phyloP scores from a whole-genome alignment of 306 rosid species.

The Prunus davidiana region DNA sequence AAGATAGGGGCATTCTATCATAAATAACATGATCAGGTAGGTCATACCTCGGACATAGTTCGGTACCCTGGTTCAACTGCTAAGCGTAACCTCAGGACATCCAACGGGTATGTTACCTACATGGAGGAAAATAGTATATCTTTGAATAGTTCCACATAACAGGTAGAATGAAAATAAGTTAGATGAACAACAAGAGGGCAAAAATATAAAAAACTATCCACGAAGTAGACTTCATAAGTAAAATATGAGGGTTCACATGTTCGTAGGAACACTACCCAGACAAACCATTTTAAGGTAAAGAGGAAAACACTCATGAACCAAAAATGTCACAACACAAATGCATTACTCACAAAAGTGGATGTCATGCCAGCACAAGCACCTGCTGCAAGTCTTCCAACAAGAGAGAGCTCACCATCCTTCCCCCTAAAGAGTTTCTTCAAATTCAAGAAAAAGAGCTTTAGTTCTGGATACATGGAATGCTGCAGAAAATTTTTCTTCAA shows the following conservation, averaged over 20 bases:
- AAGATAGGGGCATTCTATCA: slow-evolving; percentile 5
- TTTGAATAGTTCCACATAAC: not conserved
- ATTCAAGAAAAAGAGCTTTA: slow-evolving; percentile 27
- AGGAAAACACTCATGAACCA: not conserved
- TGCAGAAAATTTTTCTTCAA: slow-evolving; percentile 16
- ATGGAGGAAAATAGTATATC: slow-evolving; percentile 14
- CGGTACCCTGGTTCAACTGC: slow-evolving; percentile 94
- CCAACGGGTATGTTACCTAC: slow-evolving; percentile 85
- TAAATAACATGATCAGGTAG: slow-evolving; percentile 19
- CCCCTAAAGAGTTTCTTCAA: slow-evolving; percentile 71
- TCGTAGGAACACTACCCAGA: not conserved
- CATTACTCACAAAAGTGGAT: slow-evolving; percentile 75
- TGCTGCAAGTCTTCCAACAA: slow-evolving; percentile 88
- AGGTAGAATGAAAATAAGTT: not conserved
- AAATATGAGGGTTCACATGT: not conserved
- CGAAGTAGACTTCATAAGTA: not conserved
- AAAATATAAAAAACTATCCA: slow-evolving; percentile 1
- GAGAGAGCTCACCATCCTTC: slow-evolving; percentile 74
- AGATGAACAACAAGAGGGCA: not conserved
- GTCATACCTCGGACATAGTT: slow-evolving; percentile 84
- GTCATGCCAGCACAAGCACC: slow-evolving; percentile 99
- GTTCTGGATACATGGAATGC: slow-evolving; percentile 13
- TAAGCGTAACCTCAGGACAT: slow-evolving; percentile 83
- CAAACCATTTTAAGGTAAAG: slow-evolving; percentile 1
- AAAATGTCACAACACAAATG: not conserved